These are phyloP conservation scores for Penicillium sclerotigenum DNA, from an alignment of 2,329 filamentous ascomycete species.

Conservation along the genomic window DNA sequence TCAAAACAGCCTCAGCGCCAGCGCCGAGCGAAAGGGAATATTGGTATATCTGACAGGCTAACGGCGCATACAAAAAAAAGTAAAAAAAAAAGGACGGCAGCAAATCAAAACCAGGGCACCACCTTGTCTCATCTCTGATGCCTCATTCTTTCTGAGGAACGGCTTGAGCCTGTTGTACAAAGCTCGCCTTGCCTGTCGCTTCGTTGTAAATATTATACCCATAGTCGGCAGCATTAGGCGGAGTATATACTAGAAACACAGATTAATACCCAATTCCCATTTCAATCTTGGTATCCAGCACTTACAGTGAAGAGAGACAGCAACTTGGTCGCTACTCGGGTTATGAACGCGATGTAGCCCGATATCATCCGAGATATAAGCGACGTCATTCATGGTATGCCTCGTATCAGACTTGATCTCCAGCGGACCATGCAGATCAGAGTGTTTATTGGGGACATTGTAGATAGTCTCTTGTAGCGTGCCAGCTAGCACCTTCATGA, in stretches of 20 bases:
- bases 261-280: background rate
- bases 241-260: constrained; percentile 28
- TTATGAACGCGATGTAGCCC: constrained; percentile 34
- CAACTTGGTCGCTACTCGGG: constrained; percentile 25
- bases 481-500: constrained; percentile 37
- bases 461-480: constrained; percentile 32
- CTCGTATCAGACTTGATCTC: constrained; percentile 25
- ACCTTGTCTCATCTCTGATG: background rate
- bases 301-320: constrained; percentile 35
- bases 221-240: constrained; percentile 34
- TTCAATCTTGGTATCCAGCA: background rate
- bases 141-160: constrained; percentile 6
- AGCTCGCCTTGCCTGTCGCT: constrained; percentile 26
- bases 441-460: constrained; percentile 14
- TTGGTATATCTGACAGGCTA: background rate
- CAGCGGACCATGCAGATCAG: constrained; percentile 17
- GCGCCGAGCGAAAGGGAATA: background rate
- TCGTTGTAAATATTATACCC: constrained; percentile 34
- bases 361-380: constrained; percentile 34
- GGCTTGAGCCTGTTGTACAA: constrained; percentile 27
- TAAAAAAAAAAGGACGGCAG: background rate
- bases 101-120: background rate
- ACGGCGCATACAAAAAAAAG: background rate
- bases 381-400: constrained; percentile 29
- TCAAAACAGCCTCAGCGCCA: background rate